Percentiles rank a stretch among this genome's conserved stretches.
These are phyloP conservation scores for Schizochytrium sp. DNA, from an alignment of 108 stramenopile species.

Conservation along the genomic window DNA sequence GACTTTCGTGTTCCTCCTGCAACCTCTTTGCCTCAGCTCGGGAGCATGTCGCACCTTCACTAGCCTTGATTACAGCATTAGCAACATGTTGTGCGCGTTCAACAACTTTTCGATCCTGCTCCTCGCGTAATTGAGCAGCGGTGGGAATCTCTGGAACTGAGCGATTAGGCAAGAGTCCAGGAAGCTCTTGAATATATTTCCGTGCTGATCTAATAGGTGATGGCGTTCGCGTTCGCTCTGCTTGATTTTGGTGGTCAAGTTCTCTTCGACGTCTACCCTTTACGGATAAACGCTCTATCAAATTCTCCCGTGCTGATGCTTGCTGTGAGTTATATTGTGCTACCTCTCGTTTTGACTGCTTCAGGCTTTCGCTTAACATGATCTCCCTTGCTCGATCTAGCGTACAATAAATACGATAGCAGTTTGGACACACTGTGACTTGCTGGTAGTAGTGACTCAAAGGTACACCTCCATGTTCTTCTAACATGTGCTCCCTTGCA, in stretches of 20 bases:
- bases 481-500: conserved; percentile 1
- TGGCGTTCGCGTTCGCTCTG: conserved; percentile 10
- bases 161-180: conserved; percentile 11
- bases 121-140: neutral
- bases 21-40: conserved; percentile 26
- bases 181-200: conserved; percentile 20
- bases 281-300: neutral
- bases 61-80: conserved; percentile 17
- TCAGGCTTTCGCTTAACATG: neutral
- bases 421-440: neutral
- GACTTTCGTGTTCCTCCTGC: conserved; percentile 22
- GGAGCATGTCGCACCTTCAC: conserved; percentile 27
- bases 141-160: conserved; percentile 11
- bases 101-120: conserved; percentile 19
- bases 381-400: conserved; percentile 32
- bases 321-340: too few relatives aligned
- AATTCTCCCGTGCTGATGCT: neutral
- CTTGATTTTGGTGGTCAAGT: neutral
- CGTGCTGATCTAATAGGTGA: conserved; percentile 41
- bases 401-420: conserved; percentile 38
- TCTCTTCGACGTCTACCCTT: neutral
- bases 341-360: neutral
- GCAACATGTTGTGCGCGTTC: neutral
- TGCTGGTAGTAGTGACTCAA: conserved; percentile 32
- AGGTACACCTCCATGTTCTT: conserved; percentile 35